Evolutionary conservation across 2,329 filamentous ascomycete genomes (phyloP), one percentile per base, ranked within the genome.

Genomic region (Knufia fluminis): DNA sequence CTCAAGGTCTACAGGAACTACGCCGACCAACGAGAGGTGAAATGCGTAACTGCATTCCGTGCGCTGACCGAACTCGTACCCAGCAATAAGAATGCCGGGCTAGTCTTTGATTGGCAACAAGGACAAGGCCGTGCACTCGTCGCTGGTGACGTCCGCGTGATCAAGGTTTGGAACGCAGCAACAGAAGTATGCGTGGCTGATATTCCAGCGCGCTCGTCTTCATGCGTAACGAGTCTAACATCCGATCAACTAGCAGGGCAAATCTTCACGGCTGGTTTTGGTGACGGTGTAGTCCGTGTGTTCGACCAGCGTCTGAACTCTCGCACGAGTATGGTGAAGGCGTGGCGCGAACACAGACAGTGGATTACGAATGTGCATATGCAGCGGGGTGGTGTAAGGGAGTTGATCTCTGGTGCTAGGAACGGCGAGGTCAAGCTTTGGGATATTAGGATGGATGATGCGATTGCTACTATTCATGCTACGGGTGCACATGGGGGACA

Each of bases 81-180:
- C 3, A 94, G 87, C 65, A 95, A 91, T 61, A 85, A 90, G 61
- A 94, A 95, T 65, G 90, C 90, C 1, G 92, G 92, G 19, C 84
- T 98, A 68, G 91, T 97, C 22, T 94, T 97, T 64, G 91, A 98
- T 66, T 98, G 92, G 92, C 91, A 97, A 65, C 92, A 98, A 69
- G 90, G 94, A n/a, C 87, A 88, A 58, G 92, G 92, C 6, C 86
- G 88, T 53, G 83, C 94, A 6, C 76, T 98, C n/a, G 92, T 97
- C 26, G 92, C 92, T 9, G 92, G 92, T 39, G 92, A 98, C 64
- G 88, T 96, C 48, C 86, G 92, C 51, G 86, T 96, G 28, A 96
- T 98, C 59, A 80, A 90, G 31, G 87, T 97, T 28, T 98, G 92
- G 92, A 92, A 94, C 62, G 91, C 91, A 14, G 88, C 87, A 6